Conservation (phyloP, 768 basidiomycete species). For the Myochromella boudieri region DNA sequence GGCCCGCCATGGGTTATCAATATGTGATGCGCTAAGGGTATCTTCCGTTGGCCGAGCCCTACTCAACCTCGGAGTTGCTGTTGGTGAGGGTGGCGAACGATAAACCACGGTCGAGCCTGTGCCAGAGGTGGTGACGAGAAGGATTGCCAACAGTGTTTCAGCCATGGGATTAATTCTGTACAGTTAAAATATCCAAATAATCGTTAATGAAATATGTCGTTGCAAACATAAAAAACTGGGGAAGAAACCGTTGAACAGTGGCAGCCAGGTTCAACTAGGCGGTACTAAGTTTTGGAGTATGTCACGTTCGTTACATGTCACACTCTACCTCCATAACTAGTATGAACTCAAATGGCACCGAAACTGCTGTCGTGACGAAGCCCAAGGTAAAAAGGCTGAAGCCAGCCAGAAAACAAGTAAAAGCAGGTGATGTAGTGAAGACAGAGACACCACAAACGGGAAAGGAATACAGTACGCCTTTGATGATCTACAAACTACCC, state of each 20-base stretch:
- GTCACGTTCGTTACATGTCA: background rate
- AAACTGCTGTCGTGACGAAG: slow-evolving; percentile 13
- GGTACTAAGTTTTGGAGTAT: no score
- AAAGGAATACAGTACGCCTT: slow-evolving; percentile 88
- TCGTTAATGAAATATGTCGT: no score
- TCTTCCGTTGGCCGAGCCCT: slow-evolving; percentile 58
- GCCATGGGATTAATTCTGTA: slow-evolving; percentile 45
- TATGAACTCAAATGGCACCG: slow-evolving; percentile 33
- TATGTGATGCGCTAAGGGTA: slow-evolving; percentile 43
- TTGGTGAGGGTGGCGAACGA: slow-evolving; percentile 80
- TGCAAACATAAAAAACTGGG: no score
- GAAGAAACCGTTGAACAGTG: no score
- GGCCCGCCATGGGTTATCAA: slow-evolving; percentile 76
- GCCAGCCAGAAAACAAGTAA: slow-evolving; percentile 93
- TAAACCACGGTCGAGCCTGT: slow-evolving; percentile 79
- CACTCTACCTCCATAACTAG: no score
- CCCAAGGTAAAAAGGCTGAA: slow-evolving; percentile 63
- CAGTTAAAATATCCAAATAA: no score
- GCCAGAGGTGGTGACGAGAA: slow-evolving; percentile 83
- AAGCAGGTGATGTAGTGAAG: slow-evolving; percentile 87
- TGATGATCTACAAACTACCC: background rate
- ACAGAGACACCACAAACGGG: slow-evolving; percentile 88
- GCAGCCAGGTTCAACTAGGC: no score
- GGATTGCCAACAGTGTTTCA: slow-evolving; percentile 75
- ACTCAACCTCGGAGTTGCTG: slow-evolving; percentile 62